Evolutionary conservation across 106 monocot genomes (phyloP), one percentile per base, ranked within the genome.

Genomic region (Dendrobium catenatum): DNA sequence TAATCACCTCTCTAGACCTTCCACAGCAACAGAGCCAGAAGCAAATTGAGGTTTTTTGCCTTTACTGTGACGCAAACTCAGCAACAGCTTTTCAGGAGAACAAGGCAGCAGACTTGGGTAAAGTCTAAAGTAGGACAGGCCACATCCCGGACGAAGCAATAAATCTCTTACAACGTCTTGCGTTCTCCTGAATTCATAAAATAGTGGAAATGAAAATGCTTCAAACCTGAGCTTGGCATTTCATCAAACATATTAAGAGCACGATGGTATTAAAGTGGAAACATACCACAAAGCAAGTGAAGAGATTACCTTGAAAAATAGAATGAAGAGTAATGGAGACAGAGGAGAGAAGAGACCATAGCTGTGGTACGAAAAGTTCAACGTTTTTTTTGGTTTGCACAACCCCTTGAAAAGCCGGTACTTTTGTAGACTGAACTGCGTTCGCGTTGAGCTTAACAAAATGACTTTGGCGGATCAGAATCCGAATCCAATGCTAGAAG

Each of bases 211-310:
- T 48, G 5, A 47, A 49, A 73, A 73, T 41, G 33, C 10, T 42
- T 73, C 74, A 4, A 74, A 70, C 9, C 27, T 33, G 5, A 77
- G 51, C n/a, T 41, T 74, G 48, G 42, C 77, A 77, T 77, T 77
- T 54, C 4, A 77, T 19, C 77, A 31, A 77, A 79, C 59, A 79
- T 20, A 2, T 79, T 42, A 19, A 3, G 33, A 1, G 79, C 79
- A 20, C 0, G 20, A 13, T 51, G 51, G 16, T 13, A 48, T 58
- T 4, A 2, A 40, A 58, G 37, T 7, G 61, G 19, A 19, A 33
- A 11, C 33, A 79, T 19, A 10, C 49, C 16, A 1, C 5, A 7
- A 59, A 3, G 1, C 16, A 58, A 20, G 40, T 40, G 20, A 42
- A 41, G 33, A 9, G 8, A 59, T 42, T 56, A 79, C 79, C 79